phyloP scores from a whole-genome alignment of 1,284 basidiomycete genomes.

The Quambalaria eucalypti region DNA sequence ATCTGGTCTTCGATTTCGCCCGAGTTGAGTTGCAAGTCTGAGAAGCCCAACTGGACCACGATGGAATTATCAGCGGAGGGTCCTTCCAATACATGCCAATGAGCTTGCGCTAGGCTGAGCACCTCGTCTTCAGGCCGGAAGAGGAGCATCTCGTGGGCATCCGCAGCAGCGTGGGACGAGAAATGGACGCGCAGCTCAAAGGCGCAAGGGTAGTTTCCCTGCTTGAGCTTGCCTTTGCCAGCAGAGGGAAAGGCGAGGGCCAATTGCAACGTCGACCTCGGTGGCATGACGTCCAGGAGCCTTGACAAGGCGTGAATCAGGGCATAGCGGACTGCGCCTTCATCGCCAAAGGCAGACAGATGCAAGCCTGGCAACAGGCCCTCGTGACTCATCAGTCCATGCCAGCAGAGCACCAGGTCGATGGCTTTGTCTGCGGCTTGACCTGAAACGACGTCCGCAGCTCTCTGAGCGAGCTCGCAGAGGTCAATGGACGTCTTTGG shows the following conservation, averaged over 20 bases:
- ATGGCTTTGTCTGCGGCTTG: conserved; percentile 22
- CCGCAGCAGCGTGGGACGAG: not conserved
- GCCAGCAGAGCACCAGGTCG: conserved; percentile 26
- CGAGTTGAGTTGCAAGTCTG: not conserved
- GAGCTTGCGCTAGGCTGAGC: not conserved
- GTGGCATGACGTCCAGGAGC: not conserved
- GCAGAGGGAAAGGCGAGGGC: not conserved
- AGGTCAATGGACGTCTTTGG: conserved; percentile 16
- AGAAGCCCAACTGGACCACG: not conserved
- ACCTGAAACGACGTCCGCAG: conserved; percentile 26
- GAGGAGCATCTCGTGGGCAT: not conserved
- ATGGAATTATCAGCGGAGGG: not conserved
- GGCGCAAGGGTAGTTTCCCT: not conserved
- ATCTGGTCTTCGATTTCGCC: conserved; percentile 12
- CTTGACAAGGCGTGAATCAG: not conserved
- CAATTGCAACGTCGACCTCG: not conserved
- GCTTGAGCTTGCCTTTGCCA: not conserved
- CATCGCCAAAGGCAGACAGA: conserved; percentile 5
- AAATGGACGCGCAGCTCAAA: not conserved
- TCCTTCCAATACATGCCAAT: not conserved
- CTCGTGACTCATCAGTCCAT: too few species aligned
- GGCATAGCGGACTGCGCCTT: conserved; percentile 2
- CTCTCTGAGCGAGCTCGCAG: conserved; percentile 19
- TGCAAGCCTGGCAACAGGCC: not conserved
- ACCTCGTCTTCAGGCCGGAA: not conserved